Percentiles rank a stretch among this genome's conserved stretches.
phyloP scores from a whole-genome alignment of 2,329 filamentous ascomycete species.

The Endocalyx cinctus region DNA sequence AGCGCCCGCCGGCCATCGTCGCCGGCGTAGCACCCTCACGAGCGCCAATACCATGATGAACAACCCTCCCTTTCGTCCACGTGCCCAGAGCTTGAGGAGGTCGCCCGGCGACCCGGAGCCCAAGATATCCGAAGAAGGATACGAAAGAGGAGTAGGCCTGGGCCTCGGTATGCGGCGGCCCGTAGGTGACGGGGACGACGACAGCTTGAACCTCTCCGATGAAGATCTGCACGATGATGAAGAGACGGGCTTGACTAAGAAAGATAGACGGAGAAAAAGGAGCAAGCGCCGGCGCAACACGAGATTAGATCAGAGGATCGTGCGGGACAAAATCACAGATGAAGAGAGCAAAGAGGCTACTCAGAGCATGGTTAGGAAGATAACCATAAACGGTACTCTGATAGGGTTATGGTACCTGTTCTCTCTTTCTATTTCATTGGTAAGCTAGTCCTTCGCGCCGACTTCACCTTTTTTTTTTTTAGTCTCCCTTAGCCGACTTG shows the following conservation, averaged over 20 bases:
- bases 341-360: constrained; percentile 75
- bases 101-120: constrained; percentile 32
- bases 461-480: not conserved
- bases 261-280: constrained; percentile 65
- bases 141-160: constrained; percentile 12
- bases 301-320: constrained; percentile 65
- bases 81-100: constrained; percentile 23
- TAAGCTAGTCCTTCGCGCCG: constrained; percentile 44
- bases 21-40: constrained; percentile 52
- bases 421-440: constrained; percentile 86
- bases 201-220: constrained; percentile 60
- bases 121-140: constrained; percentile 43
- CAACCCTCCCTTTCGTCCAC: too few relatives aligned
- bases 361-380: constrained; percentile 62
- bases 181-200: constrained; percentile 38
- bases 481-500: constrained; percentile 1
- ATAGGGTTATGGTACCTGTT: constrained; percentile 88
- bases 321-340: constrained; percentile 56
- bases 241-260: constrained; percentile 77
- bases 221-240: constrained; percentile 80
- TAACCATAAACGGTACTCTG: constrained; percentile 71
- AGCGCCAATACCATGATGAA: constrained; percentile 15
- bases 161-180: constrained; percentile 15
- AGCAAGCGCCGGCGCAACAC: constrained; percentile 64
- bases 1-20: constrained; percentile 43